Evolutionary conservation across 1,139 yeast genomes (phyloP).

Genomic region (Debaryomyces coudertii): DNA sequence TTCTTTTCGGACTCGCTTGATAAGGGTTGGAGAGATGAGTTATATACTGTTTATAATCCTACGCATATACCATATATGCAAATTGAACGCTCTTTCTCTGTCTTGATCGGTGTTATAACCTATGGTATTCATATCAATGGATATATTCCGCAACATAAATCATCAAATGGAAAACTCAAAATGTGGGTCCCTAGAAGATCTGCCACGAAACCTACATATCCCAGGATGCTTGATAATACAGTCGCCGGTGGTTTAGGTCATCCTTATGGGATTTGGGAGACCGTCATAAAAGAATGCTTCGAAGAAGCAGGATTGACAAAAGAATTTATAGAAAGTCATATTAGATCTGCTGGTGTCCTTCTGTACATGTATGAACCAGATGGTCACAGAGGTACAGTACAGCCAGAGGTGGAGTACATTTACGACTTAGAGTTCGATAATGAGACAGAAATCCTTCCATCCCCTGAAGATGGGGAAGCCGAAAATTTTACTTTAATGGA

Average conservation of each 20-base stretch:
- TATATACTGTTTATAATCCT: slow-evolving; percentile 70
- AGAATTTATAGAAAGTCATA: slow-evolving; percentile 48
- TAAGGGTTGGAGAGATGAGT: slow-evolving; percentile 87
- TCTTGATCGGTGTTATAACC: slow-evolving; percentile 80
- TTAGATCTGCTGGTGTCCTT: slow-evolving; percentile 63
- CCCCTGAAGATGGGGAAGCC: slow-evolving; percentile 86
- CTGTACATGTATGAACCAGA: slow-evolving; percentile 60
- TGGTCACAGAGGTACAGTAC: slow-evolving; percentile 58
- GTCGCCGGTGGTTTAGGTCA: slow-evolving; percentile 94
- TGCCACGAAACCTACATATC: slow-evolving; percentile 77
- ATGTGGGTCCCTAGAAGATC: slow-evolving; percentile 90
- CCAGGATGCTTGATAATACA: slow-evolving; percentile 88
- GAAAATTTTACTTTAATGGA: slow-evolving; percentile 68
- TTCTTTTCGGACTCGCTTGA: slow-evolving; percentile 45
- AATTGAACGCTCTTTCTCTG: slow-evolving; percentile 81
- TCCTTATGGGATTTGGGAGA: slow-evolving; percentile 75
- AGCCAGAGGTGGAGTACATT: slow-evolving; percentile 85
- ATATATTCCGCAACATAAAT: slow-evolving; percentile 49
- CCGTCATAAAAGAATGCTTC: slow-evolving; percentile 79
- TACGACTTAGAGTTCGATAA: slow-evolving; percentile 68
- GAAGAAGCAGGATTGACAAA: slow-evolving; percentile 87
- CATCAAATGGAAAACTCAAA: slow-evolving; percentile 49
- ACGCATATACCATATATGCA: slow-evolving; percentile 58
- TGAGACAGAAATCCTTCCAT: slow-evolving; percentile 53
- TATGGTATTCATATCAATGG: slow-evolving; percentile 92